These are phyloP conservation scores for Letharia lupina DNA, from an alignment of 495 filamentous ascomycete genomes.

Conservation along the genomic window DNA sequence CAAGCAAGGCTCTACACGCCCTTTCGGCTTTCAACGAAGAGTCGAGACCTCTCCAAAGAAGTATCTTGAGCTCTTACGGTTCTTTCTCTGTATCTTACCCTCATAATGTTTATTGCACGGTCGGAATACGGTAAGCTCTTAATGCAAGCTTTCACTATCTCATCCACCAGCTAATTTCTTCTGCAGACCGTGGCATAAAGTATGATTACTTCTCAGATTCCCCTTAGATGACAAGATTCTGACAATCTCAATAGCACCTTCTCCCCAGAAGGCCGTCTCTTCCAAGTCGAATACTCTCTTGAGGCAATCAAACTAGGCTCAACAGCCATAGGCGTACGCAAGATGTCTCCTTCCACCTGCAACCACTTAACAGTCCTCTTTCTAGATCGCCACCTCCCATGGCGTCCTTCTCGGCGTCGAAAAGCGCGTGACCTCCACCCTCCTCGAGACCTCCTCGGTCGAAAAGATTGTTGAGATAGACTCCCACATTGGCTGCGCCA, in stretches of 20 bases:
- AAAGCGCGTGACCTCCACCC: slow-evolving; percentile 95
- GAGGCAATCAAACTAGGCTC: slow-evolving; percentile 99
- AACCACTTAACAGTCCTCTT: slow-evolving; percentile 9
- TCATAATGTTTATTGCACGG: slow-evolving; percentile 97
- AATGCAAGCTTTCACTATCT: slow-evolving; percentile 30
- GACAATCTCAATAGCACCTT: slow-evolving; percentile 64
- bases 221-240: slow-evolving; percentile 10
- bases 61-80: not conserved
- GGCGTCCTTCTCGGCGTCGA: slow-evolving; percentile 96
- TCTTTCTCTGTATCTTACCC: not conserved
- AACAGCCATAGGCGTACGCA: slow-evolving; percentile 85
- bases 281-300: slow-evolving; percentile 99
- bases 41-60: not conserved
- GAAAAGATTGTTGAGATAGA: slow-evolving; percentile 99
- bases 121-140: slow-evolving; percentile 84
- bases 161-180: slow-evolving; percentile 24
- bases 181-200: slow-evolving; percentile 96
- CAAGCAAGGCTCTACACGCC: not conserved
- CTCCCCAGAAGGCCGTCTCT: slow-evolving; percentile 98
- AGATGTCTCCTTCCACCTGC: slow-evolving; percentile 10
- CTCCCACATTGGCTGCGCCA: slow-evolving; percentile 95
- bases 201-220: slow-evolving; percentile 37
- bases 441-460: slow-evolving; percentile 92
- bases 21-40: not conserved
- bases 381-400: slow-evolving; percentile 75